Conservation (phyloP, 495 filamentous ascomycete species). For the Massariosphaeria phaeospora region DNA sequence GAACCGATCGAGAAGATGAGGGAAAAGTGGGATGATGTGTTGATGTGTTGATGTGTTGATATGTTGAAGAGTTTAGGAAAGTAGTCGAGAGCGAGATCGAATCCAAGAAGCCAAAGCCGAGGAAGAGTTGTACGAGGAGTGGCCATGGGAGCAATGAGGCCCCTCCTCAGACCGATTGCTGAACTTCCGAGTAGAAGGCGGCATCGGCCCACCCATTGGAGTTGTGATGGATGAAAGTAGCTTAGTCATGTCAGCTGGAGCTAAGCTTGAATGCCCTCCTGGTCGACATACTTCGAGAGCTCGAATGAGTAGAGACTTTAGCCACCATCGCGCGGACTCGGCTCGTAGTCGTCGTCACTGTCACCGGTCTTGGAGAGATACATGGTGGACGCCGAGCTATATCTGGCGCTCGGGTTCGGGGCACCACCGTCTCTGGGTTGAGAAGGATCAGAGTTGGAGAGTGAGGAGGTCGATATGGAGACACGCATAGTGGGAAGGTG, state of each 20-base stretch:
- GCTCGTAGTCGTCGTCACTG: no score
- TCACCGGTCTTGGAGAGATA: not conserved
- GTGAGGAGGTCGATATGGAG: not conserved
- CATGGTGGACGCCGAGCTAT: constrained; percentile 4
- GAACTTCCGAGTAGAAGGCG: not conserved
- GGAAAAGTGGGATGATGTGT: not conserved
- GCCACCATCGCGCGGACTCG: constrained; percentile 20
- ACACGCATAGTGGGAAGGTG: constrained; percentile 9
- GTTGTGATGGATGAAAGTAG: constrained; percentile 4
- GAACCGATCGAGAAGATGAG: not conserved
- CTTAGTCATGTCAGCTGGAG: constrained; percentile 5
- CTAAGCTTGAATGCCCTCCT: not conserved
- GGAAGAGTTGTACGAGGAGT: not conserved
- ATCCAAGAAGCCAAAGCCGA: not conserved
- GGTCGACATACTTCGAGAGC: not conserved
- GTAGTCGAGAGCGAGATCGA: not conserved
- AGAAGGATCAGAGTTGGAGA: constrained; percentile 1
- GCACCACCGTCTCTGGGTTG: constrained; percentile 24
- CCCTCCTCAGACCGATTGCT: not conserved
- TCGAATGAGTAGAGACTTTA: not conserved
- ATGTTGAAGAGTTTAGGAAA: not conserved
- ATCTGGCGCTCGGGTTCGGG: constrained; percentile 5
- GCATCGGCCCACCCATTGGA: constrained; percentile 15
- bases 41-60: no score
- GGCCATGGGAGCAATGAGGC: not conserved